A percentile compares a stretch with the other conserved stretches of the same genome.
Evolutionary conservation across 257 asterid genomes (phyloP).

Genomic region (Solanum chiquidenum): DNA sequence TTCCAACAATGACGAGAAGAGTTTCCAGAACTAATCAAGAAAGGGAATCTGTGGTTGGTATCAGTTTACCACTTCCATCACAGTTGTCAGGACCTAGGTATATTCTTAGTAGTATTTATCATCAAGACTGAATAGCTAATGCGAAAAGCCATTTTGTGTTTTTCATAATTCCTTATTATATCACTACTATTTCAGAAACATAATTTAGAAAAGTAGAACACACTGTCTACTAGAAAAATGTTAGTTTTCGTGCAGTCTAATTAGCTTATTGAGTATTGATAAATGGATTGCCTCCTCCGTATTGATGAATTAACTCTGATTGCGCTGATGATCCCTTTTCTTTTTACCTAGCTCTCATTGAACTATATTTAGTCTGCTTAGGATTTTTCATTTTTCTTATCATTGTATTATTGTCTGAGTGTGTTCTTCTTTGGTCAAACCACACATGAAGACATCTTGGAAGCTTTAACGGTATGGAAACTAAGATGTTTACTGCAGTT

Average conservation of each 20-base stretch:
- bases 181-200: too few relatives aligned
- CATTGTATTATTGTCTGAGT: too few relatives aligned
- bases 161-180: not conserved
- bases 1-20: not conserved
- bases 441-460: not conserved
- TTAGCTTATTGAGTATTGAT: too few relatives aligned
- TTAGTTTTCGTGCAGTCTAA: too few relatives aligned
- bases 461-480: not conserved
- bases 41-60: not conserved
- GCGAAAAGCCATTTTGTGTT: not conserved
- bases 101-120: not conserved
- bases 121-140: not conserved
- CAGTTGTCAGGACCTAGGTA: slow-evolving; percentile 4
- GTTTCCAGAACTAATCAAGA: not conserved
- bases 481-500: not conserved
- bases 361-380: not conserved
- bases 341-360: not conserved
- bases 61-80: not conserved
- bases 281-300: too few relatives aligned
- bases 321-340: too few relatives aligned
- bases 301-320: too few relatives aligned
- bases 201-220: too few relatives aligned
- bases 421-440: not conserved
- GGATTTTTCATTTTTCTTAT: not conserved
- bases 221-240: not conserved